Base-by-base conservation (phyloP, 345 rosid species). In the Limnanthes douglasii region DNA sequence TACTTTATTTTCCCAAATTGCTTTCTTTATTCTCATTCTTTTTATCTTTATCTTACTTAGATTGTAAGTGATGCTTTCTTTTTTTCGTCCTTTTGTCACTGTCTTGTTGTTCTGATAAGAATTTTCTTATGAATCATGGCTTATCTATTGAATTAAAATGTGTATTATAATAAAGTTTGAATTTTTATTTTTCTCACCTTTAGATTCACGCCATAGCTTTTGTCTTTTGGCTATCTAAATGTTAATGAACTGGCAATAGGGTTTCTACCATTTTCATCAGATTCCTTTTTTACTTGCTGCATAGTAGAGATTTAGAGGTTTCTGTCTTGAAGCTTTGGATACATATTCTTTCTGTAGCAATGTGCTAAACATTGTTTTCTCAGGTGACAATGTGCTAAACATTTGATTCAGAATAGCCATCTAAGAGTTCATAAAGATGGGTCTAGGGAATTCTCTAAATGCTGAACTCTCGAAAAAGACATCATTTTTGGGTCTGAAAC, bases 381-480 rank as follows among this genome's bases (percentile, higher is more conserved):
- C 18, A 19, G 41, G 28, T n/a, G 38, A 26, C 31, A 19, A 25
- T n/a, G 33, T 41, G 20, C n/a, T 43, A 31, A 44, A 21, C 26
- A 17, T 9, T 20, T 42, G 11, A 27, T 24, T 23, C 45, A 31
- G 42, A 8, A 38, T 18, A n/a, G n/a, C n/a, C 14, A 31, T 21
- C 57, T 16, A 40, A 61, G 45, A 45, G 56, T 52, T 39, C 45
- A 42, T 43, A 49, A 53, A 61, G 35, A 90, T 90, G 98, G 55
- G 80, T 6, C 56, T 78, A 22, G 70, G 70, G 41, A 65, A 60
- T 57, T 66, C 74, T 22, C 53, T 90, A 48, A 78, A 73, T 46
- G 60, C 78, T 11, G 80, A 80, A 31, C 55, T 90, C 43, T 74
- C 94, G 2, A 70, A 67, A 72, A 90, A 63, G 65, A 73, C 90